Conservation (phyloP, 192 early-diverging fungal species). For the Pilaira anomala region DNA sequence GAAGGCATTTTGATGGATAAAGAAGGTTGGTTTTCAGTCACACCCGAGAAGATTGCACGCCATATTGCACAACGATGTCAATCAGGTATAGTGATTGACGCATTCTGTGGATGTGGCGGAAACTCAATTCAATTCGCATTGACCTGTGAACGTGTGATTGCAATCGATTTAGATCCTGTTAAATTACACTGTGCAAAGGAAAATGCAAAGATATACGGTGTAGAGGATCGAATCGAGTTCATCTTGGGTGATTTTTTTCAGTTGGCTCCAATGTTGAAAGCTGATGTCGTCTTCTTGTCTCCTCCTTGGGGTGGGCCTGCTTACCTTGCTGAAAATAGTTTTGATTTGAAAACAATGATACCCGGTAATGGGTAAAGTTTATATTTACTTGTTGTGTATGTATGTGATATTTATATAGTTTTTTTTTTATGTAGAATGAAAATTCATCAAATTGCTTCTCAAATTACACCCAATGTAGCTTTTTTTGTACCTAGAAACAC, state of each 20-base stretch:
- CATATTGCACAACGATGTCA: conserved; percentile 72
- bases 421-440: conserved; percentile 46
- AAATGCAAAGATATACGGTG: conserved; percentile 90
- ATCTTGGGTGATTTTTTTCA: conserved; percentile 85
- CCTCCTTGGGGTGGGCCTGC: conserved; percentile 95
- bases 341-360: conserved; percentile 71
- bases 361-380: conserved; percentile 65
- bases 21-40: conserved; percentile 95
- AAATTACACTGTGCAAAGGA: conserved; percentile 76
- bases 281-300: conserved; percentile 89
- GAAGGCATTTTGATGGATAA: conserved; percentile 83
- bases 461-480: conserved; percentile 73
- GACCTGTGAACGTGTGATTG: conserved; percentile 84
- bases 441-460: conserved; percentile 59
- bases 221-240: conserved; percentile 89
- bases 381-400: conserved; percentile 2
- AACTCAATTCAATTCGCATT: conserved; percentile 96
- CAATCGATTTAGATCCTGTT: conserved; percentile 85
- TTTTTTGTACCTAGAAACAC: conserved; percentile 87
- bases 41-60: conserved; percentile 83
- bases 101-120: conserved; percentile 94
- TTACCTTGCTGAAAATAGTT: conserved; percentile 58
- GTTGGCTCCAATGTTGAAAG: conserved; percentile 67
- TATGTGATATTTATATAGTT: not conserved
- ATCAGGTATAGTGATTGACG: conserved; percentile 75